Evolutionary conservation across 495 filamentous ascomycete genomes (phyloP).

Genomic region (Penicillium steckii): DNA sequence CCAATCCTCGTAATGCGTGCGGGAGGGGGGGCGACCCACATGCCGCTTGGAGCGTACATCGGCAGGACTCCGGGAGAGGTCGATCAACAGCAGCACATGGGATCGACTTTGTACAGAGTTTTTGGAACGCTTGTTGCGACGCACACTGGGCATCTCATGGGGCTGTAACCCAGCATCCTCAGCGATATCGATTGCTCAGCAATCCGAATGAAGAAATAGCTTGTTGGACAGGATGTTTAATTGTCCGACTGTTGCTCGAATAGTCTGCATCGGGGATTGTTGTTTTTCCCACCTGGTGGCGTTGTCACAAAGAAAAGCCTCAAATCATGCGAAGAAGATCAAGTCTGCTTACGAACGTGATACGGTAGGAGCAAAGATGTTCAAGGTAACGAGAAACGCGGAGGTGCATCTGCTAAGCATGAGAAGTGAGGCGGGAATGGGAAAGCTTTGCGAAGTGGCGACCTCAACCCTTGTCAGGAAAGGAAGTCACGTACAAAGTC

Average conservation of each 20-base stretch:
- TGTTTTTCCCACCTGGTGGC: no score
- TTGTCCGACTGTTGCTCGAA: not conserved
- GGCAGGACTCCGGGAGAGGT: slow-evolving; percentile 14
- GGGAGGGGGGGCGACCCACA: slow-evolving; percentile 22
- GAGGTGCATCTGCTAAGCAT: no score
- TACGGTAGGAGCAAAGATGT: no score
- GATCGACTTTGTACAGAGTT: slow-evolving; percentile 8
- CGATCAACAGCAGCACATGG: slow-evolving; percentile 21
- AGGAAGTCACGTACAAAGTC: no score
- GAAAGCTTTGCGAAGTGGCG: no score
- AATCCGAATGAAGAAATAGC: not conserved
- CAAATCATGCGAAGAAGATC: not conserved
- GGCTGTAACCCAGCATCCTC: no score
- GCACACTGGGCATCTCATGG: not conserved
- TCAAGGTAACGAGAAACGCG: no score
- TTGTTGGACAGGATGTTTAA: not conserved
- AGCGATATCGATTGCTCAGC: no score
- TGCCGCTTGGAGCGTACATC: slow-evolving; percentile 23
- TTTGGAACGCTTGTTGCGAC: not conserved
- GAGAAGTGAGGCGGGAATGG: no score
- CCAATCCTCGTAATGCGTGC: slow-evolving; percentile 11
- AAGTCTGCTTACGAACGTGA: not conserved
- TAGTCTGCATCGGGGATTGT: not conserved
- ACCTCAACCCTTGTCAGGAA: no score
- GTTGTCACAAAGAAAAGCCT: no score